Conservation (phyloP, 108 stramenopile species). For the Epipyxis sp. region DNA sequence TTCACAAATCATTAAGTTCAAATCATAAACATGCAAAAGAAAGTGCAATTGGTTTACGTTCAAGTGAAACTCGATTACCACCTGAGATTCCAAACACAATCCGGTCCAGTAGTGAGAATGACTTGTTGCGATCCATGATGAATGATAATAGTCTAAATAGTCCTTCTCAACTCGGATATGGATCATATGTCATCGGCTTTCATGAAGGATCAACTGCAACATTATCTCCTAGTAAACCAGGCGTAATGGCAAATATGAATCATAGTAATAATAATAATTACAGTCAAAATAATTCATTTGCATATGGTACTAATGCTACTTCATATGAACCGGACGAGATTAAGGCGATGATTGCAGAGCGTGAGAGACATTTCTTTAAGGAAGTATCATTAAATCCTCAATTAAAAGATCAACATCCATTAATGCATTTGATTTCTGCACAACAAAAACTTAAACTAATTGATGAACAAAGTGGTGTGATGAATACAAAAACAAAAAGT, state of each 20-base stretch:
- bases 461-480: conserved; percentile 22
- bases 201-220: no score
- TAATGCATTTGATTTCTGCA: conserved; percentile 43
- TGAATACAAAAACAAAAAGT: neutral
- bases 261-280: no score
- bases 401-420: conserved; percentile 42
- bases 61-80: neutral
- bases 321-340: neutral
- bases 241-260: no score
- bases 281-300: no score
- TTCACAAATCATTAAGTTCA: no score
- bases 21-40: neutral
- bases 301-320: no score
- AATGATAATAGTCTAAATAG: no score
- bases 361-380: conserved; percentile 44
- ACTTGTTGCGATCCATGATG: neutral
- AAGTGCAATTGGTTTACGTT: conserved; percentile 22
- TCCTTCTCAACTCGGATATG: no score
- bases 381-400: conserved; percentile 38
- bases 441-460: conserved; percentile 37
- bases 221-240: no score
- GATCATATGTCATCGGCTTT: no score
- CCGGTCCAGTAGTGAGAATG: neutral
- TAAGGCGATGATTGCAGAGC: conserved; percentile 19
- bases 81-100: neutral